Evolutionary conservation across 768 basidiomycete genomes (phyloP), one percentile per base, ranked within the genome.

Genomic region (Chiua virens): DNA sequence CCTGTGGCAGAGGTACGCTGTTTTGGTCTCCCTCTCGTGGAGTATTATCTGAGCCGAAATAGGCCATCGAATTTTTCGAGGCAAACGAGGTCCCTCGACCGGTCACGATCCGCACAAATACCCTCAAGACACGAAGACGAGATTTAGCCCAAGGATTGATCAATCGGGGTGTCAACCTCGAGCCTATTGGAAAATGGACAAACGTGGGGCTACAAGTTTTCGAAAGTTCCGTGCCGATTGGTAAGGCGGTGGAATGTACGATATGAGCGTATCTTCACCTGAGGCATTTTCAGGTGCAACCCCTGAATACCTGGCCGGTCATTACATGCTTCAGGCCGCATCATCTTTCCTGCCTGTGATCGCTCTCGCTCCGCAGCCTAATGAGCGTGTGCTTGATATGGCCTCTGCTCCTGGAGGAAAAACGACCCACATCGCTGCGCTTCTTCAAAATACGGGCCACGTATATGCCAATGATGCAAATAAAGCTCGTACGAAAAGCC

Each of bases 331-430:
- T 22, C 97, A 99, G 76, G 92, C 97, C 7, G 97, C 97, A 11
- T 96, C 94, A 6, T 98, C 97, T 1, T 98, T 99, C 79, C 81
- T 99, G n/a, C 97, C 97, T 47, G 97, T 98, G 63, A 95, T 98
- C 56, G 92, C 97, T 4, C 86, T 99, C 35, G 77, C 83, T 22
- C 97, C 97, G 6, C 89, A 95, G 63, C 92, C 93, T 3, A 82
- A 90, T 53, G 97, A 98, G 65, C 88, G 95, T 11, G 83, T 98
- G 11, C 80, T 99, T 51, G 97, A 99, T 68, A 98, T 99, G 96
- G 95, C 96, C 3, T 96, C 94, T 42, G 94, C 97, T 1, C 97
- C 97, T 0, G 97, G 97, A 23, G 97, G 97, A 7, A 99, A 99
- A 73, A 91, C 97, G 38, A 98, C 97, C 10, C 94, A 99, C 69